Conservation (phyloP, 192 early-diverging fungal species). For the Allomyces macrogynus region DNA sequence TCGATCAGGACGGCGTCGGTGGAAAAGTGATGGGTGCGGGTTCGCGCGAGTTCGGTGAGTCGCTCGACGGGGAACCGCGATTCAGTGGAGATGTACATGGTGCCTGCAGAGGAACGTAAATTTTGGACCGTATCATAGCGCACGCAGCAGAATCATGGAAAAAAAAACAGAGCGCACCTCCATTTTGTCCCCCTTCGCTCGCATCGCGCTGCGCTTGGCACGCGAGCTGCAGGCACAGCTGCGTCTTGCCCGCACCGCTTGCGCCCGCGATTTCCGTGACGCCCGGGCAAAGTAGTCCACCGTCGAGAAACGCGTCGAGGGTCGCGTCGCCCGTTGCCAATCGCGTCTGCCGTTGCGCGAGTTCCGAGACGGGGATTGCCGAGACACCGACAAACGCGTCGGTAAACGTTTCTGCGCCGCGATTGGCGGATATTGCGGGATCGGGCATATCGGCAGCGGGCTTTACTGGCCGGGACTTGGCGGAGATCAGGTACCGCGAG, state of each 20-base stretch:
- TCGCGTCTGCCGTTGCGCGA: neutral
- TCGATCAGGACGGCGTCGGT: neutral
- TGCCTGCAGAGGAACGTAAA: neutral
- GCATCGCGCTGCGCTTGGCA: neutral
- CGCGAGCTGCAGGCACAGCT: neutral
- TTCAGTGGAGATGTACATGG: neutral
- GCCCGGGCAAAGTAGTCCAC: neutral
- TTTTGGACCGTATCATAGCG: too few species aligned
- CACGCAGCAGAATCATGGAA: too few species aligned
- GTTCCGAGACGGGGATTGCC: neutral
- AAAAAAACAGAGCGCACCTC: too few species aligned
- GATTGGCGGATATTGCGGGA: too few species aligned
- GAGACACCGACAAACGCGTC: neutral
- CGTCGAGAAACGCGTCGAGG: neutral
- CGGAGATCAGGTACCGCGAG: too few species aligned
- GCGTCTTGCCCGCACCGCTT: neutral
- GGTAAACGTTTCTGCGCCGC: neutral
- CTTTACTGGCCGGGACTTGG: too few species aligned
- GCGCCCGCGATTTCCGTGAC: neutral
- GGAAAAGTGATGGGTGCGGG: neutral
- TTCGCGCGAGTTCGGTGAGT: neutral
- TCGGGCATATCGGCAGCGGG: too few species aligned
- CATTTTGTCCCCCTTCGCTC: too few species aligned
- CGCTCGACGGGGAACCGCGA: neutral
- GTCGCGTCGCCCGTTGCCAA: neutral